phyloP scores from a whole-genome alignment of 2,329 filamentous ascomycete species.

The Diplodia sapinea region DNA sequence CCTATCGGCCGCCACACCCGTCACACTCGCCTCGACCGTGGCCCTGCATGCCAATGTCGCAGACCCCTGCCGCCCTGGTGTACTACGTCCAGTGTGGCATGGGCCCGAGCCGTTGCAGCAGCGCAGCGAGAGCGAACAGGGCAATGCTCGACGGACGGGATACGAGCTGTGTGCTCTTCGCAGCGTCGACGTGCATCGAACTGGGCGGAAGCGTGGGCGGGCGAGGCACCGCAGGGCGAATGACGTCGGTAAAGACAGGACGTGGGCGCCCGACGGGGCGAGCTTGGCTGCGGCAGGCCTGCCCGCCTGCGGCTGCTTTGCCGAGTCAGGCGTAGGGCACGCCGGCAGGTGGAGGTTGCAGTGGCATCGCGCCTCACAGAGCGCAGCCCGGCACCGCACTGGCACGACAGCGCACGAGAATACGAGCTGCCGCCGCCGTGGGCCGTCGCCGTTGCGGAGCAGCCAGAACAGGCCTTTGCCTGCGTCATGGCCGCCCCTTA shows the following conservation, averaged over 20 bases:
- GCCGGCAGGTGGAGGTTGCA: slow-evolving; percentile 14
- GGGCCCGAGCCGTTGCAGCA: slow-evolving; percentile 6
- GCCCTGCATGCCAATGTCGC: slow-evolving; percentile 24
- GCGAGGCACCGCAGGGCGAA: background rate
- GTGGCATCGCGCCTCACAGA: slow-evolving; percentile 24
- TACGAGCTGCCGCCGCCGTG: slow-evolving; percentile 14
- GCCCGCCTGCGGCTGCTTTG: slow-evolving; percentile 12
- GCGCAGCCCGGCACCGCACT: background rate
- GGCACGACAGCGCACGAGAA: slow-evolving; percentile 1
- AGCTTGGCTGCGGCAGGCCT: too few species aligned
- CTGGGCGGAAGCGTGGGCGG: background rate
- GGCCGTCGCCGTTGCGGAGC: background rate
- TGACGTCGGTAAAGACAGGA: slow-evolving; percentile 20
- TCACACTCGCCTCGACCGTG: slow-evolving; percentile 15
- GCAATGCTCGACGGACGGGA: background rate
- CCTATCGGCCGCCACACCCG: slow-evolving; percentile 29
- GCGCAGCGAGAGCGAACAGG: background rate
- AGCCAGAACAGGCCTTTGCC: background rate
- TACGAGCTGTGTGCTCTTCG: slow-evolving; percentile 3
- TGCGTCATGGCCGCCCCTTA: slow-evolving; percentile 19
- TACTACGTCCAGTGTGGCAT: slow-evolving; percentile 6
- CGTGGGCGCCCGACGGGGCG: background rate
- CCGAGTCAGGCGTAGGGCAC: slow-evolving; percentile 19
- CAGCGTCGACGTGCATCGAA: slow-evolving; percentile 1
- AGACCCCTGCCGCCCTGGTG: slow-evolving; percentile 12